A percentile compares a stretch with the other conserved stretches of the same genome.
Evolutionary conservation across 1,139 yeast species (phyloP).

Genomic region (Debaryomyces sp.): DNA sequence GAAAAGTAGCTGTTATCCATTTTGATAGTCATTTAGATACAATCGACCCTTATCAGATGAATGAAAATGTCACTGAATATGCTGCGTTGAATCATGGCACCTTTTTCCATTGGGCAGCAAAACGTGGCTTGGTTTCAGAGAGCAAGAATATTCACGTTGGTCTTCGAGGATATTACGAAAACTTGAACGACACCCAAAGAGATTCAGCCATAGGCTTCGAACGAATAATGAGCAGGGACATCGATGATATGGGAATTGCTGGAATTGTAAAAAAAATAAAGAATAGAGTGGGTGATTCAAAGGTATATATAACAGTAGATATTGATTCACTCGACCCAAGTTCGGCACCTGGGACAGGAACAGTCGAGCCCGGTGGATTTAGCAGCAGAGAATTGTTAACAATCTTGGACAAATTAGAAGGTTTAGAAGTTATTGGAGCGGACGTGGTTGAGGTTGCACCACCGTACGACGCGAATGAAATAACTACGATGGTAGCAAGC

Average conservation of each 20-base stretch:
- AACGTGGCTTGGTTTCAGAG: conserved; percentile 17
- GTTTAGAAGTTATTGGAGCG: conserved; percentile 17
- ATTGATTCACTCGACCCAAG: conserved; percentile 18
- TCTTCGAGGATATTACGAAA: conserved; percentile 37
- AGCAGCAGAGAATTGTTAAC: conserved; percentile 17
- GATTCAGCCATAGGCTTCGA: conserved; percentile 18
- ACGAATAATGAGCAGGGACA: conserved; percentile 17
- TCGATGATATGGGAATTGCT: conserved; percentile 16
- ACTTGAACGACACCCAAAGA: conserved; percentile 17
- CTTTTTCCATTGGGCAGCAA: conserved; percentile 41
- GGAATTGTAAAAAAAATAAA: conserved; percentile 17
- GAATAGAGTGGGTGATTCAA: conserved; percentile 13
- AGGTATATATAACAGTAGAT: conserved; percentile 17
- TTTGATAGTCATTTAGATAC: conserved; percentile 63
- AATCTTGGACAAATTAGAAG: conserved; percentile 17
- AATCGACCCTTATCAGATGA: conserved; percentile 56
- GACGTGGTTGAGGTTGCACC: conserved; percentile 19
- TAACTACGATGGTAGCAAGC: conserved; percentile 5
- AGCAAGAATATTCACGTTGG: conserved; percentile 34
- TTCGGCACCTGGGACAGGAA: conserved; percentile 17
- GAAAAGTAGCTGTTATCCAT: conserved; percentile 51
- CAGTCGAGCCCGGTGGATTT: conserved; percentile 20
- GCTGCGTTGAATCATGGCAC: conserved; percentile 57
- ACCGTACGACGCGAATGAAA: conserved; percentile 9
- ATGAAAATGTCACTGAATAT: conserved; percentile 54